phyloP scores from a whole-genome alignment of 202 grass and related monocot genomes.

The Digitaria exilis region DNA sequence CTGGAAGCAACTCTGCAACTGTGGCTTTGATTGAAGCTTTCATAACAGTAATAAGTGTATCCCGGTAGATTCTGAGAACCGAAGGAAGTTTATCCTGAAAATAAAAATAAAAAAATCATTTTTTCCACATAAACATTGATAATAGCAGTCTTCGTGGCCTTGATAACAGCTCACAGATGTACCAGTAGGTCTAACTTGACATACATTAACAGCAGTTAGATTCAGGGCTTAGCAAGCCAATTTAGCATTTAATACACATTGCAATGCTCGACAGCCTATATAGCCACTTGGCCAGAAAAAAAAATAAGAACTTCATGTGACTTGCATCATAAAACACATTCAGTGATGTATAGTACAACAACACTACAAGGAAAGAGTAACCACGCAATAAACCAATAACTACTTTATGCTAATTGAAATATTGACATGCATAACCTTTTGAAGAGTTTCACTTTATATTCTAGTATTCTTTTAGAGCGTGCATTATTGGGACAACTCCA shows the following conservation, averaged over 20 bases:
- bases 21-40: constrained; percentile 98
- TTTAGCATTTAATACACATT: not conserved
- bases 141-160: not conserved
- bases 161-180: not conserved
- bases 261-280: not conserved
- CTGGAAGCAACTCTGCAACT: constrained; percentile 89
- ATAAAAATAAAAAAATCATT: constrained; percentile 36
- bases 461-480: not conserved
- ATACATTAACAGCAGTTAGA: not conserved
- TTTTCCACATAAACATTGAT: constrained; percentile 30
- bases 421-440: not conserved
- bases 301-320: not conserved
- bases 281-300: not conserved
- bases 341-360: not conserved
- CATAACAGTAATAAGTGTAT: constrained; percentile 98
- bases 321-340: not conserved
- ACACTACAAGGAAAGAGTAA: not conserved
- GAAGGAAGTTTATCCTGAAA: constrained; percentile 88
- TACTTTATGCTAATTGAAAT: not conserved
- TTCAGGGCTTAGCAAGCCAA: not conserved
- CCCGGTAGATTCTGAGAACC: constrained; percentile 91
- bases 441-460: constrained; percentile 6
- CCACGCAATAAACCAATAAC: not conserved
- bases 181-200: not conserved
- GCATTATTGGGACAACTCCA: not conserved